Percentiles rank a stretch among this genome's conserved stretches.
Evolutionary conservation across 805 yeast species (phyloP).

Genomic region (Candida sithepensis): DNA sequence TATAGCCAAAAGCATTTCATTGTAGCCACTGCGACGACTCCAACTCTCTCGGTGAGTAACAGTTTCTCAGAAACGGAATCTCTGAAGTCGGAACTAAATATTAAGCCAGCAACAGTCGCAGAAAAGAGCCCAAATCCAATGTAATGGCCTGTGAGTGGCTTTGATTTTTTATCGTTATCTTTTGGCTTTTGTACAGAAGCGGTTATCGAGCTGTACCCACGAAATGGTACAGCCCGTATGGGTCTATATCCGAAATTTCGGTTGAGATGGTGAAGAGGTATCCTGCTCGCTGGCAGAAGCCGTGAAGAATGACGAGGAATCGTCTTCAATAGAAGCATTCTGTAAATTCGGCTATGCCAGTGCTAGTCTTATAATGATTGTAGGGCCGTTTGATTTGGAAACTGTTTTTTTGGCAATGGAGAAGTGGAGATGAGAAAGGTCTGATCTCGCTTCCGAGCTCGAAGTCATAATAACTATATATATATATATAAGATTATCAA

Average conservation of each 20-base stretch:
- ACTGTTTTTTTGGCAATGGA: no score
- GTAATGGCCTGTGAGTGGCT: slow-evolving; percentile 14
- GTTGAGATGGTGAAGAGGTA: not conserved
- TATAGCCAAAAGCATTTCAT: slow-evolving; percentile 70
- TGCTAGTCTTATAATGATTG: no score
- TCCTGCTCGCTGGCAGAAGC: not conserved
- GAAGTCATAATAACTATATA: no score
- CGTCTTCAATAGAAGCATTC: no score
- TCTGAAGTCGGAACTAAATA: slow-evolving; percentile 33
- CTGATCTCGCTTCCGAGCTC: no score
- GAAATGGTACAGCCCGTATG: not conserved
- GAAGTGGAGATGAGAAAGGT: no score
- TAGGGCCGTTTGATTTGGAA: no score
- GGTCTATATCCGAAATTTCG: not conserved
- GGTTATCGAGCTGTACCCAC: not conserved
- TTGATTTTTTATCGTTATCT: not conserved
- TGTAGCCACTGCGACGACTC: slow-evolving; percentile 67
- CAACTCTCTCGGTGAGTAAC: slow-evolving; percentile 46
- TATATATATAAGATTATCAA: no score
- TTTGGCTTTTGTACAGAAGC: not conserved
- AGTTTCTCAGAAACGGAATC: slow-evolving; percentile 32
- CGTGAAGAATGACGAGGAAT: not conserved
- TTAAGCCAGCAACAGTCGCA: slow-evolving; percentile 10
- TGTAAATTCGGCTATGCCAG: no score
- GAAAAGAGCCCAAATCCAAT: slow-evolving; percentile 19